Base-by-base conservation (phyloP, 176 grass and related monocot species). In the Oryza nivara region DNA sequence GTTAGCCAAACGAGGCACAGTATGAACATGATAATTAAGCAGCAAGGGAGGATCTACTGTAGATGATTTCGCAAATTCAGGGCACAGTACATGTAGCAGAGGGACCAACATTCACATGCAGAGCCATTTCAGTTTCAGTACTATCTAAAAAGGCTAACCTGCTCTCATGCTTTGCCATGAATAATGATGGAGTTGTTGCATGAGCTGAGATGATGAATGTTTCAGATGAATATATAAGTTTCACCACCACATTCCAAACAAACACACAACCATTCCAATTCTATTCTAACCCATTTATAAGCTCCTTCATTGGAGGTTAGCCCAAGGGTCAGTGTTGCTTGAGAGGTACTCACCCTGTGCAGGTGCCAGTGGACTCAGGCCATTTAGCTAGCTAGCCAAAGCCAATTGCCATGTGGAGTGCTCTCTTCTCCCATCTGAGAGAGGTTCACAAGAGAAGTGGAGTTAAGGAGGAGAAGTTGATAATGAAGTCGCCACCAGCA, bases 311-410 rank as follows among this genome's bases (percentile, higher is more conserved):
- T 75, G 16, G 1, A 83, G 26, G 80, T 70, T 87, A 80, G 89
- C 41, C 41, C 76, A 51, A 51, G 28, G 75, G 84, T 90, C 84
- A 75, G 70, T 79, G 70, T 74, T 79, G 26, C 61, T 86, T 78
- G 20, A 41, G 63, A 30, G 61, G 5, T 7, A 73, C 15, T 30
- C 54, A 58, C 54, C 2, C 16, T 6, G 0, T 44, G 43, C 58
- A 63, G n/a, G 19, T 19, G 54, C 6, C 17, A 68, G 15, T 19
- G 48, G 38, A 36, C 35, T 36, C 35, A 36, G 35, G 35, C 11
- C 70, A 70, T 22, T 70, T 72, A 11, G 51, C 49, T 14, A 46
- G 13, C 11, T 47, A 13, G 11, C 11, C 11, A 43, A 43, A 44
- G 43, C 43, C 43, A 44, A 2, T 22, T 22, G 20, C 7, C 74